Conservation (phyloP, 1,284 basidiomycete genomes). For the Ceratobasidium sp. region DNA sequence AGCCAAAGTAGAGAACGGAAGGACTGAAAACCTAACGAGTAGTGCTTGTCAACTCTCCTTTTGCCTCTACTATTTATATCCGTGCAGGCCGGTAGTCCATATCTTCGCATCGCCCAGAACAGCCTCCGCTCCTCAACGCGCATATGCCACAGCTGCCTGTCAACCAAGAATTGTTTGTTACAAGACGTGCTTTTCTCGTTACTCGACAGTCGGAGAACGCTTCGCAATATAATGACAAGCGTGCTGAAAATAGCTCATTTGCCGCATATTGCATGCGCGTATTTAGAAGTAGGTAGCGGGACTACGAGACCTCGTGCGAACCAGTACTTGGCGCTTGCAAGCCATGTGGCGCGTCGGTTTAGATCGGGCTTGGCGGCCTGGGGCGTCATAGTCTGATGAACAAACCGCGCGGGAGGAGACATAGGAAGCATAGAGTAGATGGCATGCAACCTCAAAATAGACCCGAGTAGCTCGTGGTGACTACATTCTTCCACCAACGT, state of each 20-base stretch:
- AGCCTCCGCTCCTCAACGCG: not conserved
- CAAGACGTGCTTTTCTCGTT: not conserved
- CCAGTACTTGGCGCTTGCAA: not conserved
- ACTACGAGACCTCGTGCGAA: slow-evolving; percentile 4
- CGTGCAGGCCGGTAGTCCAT: not conserved
- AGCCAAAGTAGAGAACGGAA: slow-evolving; percentile 16
- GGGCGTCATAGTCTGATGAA: not conserved
- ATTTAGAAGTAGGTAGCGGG: slow-evolving; percentile 11
- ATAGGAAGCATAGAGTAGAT: slow-evolving; percentile 4
- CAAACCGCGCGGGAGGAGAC: not conserved
- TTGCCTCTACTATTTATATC: slow-evolving; percentile 1
- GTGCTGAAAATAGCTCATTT: not conserved
- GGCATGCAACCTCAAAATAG: slow-evolving; percentile 4
- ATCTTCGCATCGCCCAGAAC: not conserved
- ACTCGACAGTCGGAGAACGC: slow-evolving; percentile 1
- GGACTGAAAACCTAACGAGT: slow-evolving; percentile 13
- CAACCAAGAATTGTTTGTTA: slow-evolving; percentile 2
- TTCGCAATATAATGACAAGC: slow-evolving; percentile 14
- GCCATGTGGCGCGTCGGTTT: not conserved
- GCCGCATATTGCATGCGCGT: not conserved
- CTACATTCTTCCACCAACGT: not conserved
- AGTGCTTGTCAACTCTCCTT: slow-evolving; percentile 14
- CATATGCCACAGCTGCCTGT: slow-evolving; percentile 22
- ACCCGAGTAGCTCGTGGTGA: slow-evolving; percentile 30
- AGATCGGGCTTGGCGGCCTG: slow-evolving; percentile 15